A percentile compares a stretch with the other conserved stretches of the same genome.
These are phyloP conservation scores for Takakia lepidozioides DNA, from an alignment of 225 moss, liverwort and hornwort species.

Conservation along the genomic window DNA sequence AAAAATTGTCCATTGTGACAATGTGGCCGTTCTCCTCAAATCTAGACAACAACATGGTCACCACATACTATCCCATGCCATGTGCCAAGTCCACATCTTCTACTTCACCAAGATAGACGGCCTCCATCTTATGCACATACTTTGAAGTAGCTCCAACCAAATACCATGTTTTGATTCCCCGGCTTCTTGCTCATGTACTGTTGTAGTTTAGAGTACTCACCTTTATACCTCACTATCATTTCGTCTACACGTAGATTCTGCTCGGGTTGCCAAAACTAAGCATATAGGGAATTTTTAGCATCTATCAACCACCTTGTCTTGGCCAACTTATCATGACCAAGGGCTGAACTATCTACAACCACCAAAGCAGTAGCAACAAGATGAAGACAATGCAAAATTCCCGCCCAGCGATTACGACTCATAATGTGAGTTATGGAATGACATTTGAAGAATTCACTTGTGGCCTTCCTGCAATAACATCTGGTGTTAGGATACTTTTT, in stretches of 20 bases:
- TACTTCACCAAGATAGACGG: background rate
- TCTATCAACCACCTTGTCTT: background rate
- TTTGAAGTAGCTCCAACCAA: background rate
- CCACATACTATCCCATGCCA: background rate
- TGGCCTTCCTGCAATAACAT: background rate
- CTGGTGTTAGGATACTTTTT: background rate
- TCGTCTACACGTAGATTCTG: background rate
- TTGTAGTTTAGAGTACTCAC: background rate
- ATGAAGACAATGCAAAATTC: background rate
- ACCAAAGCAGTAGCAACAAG: background rate
- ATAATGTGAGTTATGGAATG: background rate
- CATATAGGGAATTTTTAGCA: background rate
- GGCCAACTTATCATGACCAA: background rate
- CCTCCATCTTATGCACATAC: slow-evolving; percentile 1
- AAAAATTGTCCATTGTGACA: too few relatives aligned
- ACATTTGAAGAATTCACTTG: background rate
- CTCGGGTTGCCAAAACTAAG: background rate
- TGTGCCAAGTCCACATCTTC: too few relatives aligned
- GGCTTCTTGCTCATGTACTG: too few relatives aligned
- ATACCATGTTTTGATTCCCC: background rate
- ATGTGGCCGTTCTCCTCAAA: too few relatives aligned
- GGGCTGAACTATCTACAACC: background rate
- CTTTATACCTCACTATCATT: slow-evolving; percentile 1
- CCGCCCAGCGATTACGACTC: background rate
- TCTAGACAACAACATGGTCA: too few relatives aligned